Base-by-base conservation (phyloP, 257 asterid genomes). In the Buddleja alternifolia region DNA sequence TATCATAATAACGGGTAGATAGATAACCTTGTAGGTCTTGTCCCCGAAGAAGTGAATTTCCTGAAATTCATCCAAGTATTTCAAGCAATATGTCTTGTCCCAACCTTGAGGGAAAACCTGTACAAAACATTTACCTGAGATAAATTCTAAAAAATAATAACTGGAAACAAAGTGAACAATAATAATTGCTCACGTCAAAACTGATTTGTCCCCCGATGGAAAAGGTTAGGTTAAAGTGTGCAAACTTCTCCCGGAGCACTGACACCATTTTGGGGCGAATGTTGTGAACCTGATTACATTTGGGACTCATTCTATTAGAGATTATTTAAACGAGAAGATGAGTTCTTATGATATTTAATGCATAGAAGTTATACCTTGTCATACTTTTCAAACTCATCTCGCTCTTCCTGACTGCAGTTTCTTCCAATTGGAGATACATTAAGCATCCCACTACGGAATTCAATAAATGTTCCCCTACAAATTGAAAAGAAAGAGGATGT, bases 171-270 rank as follows among this genome's bases (percentile, higher is more conserved):
- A 24, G 14, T 54, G n/a, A 66, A 47, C 17, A 32, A 17, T 39
- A 11, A 62, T 9, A 52, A 52, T 46, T 48, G 78, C 96, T 85
- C 78, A 91, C 99, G 71, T 91, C 99, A 34, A 94, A 94, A 83
- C 99, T 94, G 80, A 94, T 94, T 79, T 91, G 97, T 62, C 99
- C 99, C 6, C 99, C 97, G 25, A 94, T 84, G 67, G 99, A 91
- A 69, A 91, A 91, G 16, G 92, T 87, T 25, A 94, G 84, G 79
- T 91, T 81, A 6, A 80, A 78, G 75, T 89, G 93, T 1, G 86
- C 90, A 75, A 94, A 94, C 82, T 86, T 94, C 73, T 91, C 95
- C 14, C 90, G 84, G 32, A 94, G 93, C 37, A 81, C 81, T 0
- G 92, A 83, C 42, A 94, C 96, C 99, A 94, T 91, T 85, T 79